phyloP scores from a whole-genome alignment of 331 rosid genomes.

The Spiraea crenata region DNA sequence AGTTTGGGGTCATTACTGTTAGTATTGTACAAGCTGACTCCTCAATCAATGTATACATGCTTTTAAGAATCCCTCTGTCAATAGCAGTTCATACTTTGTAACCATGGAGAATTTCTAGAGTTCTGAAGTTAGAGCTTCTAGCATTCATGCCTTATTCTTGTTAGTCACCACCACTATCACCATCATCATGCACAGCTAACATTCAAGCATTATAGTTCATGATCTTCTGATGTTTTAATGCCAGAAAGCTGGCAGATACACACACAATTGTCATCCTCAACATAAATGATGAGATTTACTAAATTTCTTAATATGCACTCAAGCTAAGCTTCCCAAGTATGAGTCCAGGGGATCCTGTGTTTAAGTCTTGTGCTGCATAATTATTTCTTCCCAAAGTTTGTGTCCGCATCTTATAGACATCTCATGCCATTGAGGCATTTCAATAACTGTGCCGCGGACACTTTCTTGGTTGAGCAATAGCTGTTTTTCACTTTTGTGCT shows the following conservation, averaged over 20 bases:
- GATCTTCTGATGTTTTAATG: not conserved
- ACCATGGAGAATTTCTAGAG: not conserved
- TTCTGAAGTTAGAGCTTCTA: not conserved
- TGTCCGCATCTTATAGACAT: not conserved
- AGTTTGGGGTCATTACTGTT: not conserved
- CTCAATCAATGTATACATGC: slow-evolving; percentile 4
- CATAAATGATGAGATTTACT: not conserved
- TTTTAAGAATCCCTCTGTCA: not conserved
- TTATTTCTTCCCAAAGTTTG: not conserved
- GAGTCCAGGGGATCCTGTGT: not conserved
- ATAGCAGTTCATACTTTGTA: not conserved
- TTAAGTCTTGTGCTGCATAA: not conserved
- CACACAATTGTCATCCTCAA: not conserved
- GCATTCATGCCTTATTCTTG: not conserved
- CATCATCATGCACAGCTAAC: not conserved
- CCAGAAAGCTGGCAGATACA: not conserved
- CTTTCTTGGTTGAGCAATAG: not conserved
- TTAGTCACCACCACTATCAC: not conserved
- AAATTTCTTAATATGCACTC: not conserved
- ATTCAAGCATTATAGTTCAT: not conserved
- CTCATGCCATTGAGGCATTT: not conserved
- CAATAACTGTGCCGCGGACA: not conserved
- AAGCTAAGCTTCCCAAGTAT: not conserved
- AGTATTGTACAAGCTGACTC: not conserved
- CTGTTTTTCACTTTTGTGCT: not conserved